Conservation (phyloP, 345 rosid genomes). For the Theobroma cacao region DNA sequence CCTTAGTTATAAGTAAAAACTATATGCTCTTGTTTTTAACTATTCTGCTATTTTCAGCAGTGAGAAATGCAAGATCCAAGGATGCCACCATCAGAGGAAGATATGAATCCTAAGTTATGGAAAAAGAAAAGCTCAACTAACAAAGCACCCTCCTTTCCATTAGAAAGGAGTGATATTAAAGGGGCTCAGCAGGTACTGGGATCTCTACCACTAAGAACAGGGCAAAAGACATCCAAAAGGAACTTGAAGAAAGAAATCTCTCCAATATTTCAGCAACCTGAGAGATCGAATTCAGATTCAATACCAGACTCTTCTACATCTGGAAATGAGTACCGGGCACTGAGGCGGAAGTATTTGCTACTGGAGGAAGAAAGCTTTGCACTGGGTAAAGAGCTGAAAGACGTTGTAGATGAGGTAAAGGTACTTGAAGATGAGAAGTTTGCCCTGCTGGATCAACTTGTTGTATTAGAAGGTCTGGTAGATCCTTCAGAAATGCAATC, state of each 20-base stretch:
- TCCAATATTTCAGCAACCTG: slow-evolving; percentile 49
- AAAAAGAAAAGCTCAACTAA: slow-evolving; percentile 43
- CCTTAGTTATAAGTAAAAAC: no score
- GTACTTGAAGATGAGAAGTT: slow-evolving; percentile 75
- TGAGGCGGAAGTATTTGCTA: slow-evolving; percentile 69
- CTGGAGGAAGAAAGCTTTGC: slow-evolving; percentile 74
- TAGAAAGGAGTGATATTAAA: slow-evolving; percentile 30
- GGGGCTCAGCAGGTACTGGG: slow-evolving; percentile 30
- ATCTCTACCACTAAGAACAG: slow-evolving; percentile 22
- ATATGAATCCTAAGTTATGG: slow-evolving; percentile 30
- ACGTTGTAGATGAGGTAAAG: slow-evolving; percentile 60
- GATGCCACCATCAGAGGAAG: slow-evolving; percentile 47
- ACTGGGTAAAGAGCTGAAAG: slow-evolving; percentile 60
- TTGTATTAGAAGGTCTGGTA: slow-evolving; percentile 86
- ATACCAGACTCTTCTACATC: slow-evolving; percentile 56
- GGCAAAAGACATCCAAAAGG: slow-evolving; percentile 41
- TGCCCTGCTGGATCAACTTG: slow-evolving; percentile 76
- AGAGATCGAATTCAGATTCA: slow-evolving; percentile 68
- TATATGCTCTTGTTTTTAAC: neutral
- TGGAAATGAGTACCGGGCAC: slow-evolving; percentile 60
- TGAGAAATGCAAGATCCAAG: slow-evolving; percentile 54
- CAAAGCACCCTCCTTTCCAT: slow-evolving; percentile 34
- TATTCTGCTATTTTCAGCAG: neutral
- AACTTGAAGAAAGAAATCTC: slow-evolving; percentile 41
- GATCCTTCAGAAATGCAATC: slow-evolving; percentile 54